phyloP scores from a whole-genome alignment of 2,329 filamentous ascomycete genomes.

The Penicillium sclerotigenum region DNA sequence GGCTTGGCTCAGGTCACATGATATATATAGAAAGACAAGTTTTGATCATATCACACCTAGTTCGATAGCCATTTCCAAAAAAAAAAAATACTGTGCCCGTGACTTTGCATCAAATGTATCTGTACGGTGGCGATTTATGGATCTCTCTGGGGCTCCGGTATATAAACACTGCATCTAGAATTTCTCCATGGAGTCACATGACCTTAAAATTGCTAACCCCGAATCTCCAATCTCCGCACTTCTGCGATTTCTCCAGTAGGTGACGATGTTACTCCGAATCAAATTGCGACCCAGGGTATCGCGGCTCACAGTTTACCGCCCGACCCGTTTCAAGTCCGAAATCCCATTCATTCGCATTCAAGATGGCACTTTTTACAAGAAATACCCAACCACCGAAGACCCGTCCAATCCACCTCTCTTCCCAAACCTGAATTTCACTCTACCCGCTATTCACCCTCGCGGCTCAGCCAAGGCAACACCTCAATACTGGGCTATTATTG shows the following conservation, averaged over 20 bases:
- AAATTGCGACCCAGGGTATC: slow-evolving; percentile 9
- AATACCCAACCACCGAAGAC: slow-evolving; percentile 58
- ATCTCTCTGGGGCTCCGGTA: background rate
- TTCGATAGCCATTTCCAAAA: background rate
- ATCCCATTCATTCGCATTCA: slow-evolving; percentile 66
- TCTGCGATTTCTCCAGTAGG: background rate
- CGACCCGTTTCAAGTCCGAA: slow-evolving; percentile 10
- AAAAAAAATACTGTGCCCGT: background rate
- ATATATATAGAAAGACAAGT: background rate
- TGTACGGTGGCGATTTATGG: background rate
- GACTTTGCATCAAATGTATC: background rate
- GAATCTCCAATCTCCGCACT: slow-evolving; percentile 6
- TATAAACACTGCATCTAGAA: background rate
- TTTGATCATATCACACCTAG: background rate
- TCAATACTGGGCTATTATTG: slow-evolving; percentile 80
- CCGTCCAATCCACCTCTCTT: slow-evolving; percentile 67
- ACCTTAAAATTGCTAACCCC: background rate
- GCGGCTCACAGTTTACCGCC: background rate
- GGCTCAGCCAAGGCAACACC: slow-evolving; percentile 15
- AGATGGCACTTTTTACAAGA: slow-evolving; percentile 79
- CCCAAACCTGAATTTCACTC: slow-evolving; percentile 63
- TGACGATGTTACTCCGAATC: slow-evolving; percentile 17
- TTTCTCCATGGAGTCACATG: background rate
- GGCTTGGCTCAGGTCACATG: background rate
- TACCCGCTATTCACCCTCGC: slow-evolving; percentile 46